Conservation (phyloP, 495 filamentous ascomycete species). For the Thozetella sp. region DNA sequence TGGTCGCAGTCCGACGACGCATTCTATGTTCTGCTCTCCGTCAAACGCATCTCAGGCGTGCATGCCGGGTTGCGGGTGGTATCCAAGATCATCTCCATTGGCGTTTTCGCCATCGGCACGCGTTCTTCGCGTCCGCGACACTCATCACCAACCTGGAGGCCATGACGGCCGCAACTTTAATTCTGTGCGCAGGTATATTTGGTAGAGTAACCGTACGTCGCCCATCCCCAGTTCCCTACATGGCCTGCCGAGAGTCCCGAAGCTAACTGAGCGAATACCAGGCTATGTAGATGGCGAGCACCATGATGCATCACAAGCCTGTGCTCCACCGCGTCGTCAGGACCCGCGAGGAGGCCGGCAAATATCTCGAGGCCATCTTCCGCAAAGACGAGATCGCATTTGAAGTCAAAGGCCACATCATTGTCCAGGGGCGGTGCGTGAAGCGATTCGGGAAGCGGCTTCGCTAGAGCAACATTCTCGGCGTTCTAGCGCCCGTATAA, state of each 20-base stretch:
- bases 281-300: not conserved
- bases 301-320: conserved; percentile 1
- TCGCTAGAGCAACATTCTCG: not conserved
- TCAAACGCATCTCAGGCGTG: not conserved
- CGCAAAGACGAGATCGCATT: not conserved
- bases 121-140: not conserved
- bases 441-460: not conserved
- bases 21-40: conserved; percentile 3
- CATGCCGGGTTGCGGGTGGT: not conserved
- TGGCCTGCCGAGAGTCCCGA: not conserved
- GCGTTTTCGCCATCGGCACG: conserved; percentile 2
- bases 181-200: conserved; percentile 1
- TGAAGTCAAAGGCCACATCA: conserved; percentile 3
- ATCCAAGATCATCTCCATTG: conserved; percentile 1
- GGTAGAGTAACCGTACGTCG: not conserved
- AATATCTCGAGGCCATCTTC: conserved; percentile 3
- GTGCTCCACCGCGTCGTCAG: not conserved
- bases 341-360: not conserved
- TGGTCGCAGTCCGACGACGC: conserved; percentile 2
- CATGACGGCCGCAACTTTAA: not conserved
- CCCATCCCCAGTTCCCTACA: too few relatives aligned
- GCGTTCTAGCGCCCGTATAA: not conserved
- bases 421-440: not conserved
- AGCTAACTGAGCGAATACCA: not conserved
- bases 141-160: not conserved